Base-by-base conservation (phyloP, 2,329 filamentous ascomycete species). In the Aspergillus carbonarius region DNA sequence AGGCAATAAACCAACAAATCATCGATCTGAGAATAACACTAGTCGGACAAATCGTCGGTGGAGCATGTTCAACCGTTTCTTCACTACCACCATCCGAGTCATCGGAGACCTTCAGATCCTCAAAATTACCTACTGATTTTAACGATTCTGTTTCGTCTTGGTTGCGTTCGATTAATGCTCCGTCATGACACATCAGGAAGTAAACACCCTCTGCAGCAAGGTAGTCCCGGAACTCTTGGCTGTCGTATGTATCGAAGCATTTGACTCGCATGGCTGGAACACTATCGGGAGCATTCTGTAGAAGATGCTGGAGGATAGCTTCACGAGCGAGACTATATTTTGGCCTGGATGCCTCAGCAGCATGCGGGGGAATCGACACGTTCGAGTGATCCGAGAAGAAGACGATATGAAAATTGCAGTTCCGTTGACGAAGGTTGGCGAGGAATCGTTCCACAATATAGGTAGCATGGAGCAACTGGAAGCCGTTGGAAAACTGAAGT, bases 391-490 rank as follows among this genome's bases (percentile, higher is more conserved):
- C 75, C 25, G 85, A 78, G 67, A 92, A 90, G 76, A 91, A 93
- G 15, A 86, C 76, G 60, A 92, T 72, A 61, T 91, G 83, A 65
- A 92, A 92, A 57, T 86, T 85, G 71, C 88, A 91, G 54, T 87
- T 86, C 51, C 88, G 80, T 55, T 82, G 80, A 42, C 80, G 76
- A 15, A 92, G 79, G 56, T 84, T 81, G 42, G 78, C 72, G 1
- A 92, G 78, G 63, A 91, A 87, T 7, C 76, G 78, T 71, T 93
- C 90, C 0, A 91, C 84, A 1, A 84, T 82, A 68, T 89, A 88
- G 4, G 87, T 81, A 0, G 87, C 88, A 70, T 92, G 89, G 0
- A 92, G 78, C 6, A 92, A 71, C 71, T 92, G 89, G 58, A 89
- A 88, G 0, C 88, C 89, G 51, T 78, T 34, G 8, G 49, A 37